A percentile compares a stretch with the other conserved stretches of the same genome.
phyloP scores from a whole-genome alignment of 495 filamentous ascomycete genomes.

The Cenococcum geophilum region DNA sequence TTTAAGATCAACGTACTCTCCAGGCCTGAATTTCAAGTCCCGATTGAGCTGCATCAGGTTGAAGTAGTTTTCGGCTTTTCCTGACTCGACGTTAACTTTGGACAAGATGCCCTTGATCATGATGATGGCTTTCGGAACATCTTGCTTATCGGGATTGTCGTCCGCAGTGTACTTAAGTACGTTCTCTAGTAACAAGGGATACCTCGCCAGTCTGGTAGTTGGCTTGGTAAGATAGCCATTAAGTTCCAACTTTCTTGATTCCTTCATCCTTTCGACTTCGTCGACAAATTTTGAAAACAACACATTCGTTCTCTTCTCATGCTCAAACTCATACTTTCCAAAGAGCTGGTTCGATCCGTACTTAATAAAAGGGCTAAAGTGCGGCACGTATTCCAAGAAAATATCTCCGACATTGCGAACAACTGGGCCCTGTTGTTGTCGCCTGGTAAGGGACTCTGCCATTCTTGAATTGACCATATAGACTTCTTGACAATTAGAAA shows the following conservation, averaged over 20 bases:
- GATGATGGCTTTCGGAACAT: conserved; percentile 80
- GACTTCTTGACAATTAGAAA: conserved; percentile 93
- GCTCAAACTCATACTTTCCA: conserved; percentile 97
- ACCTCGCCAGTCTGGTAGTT: conserved; percentile 90
- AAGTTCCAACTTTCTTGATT: conserved; percentile 92
- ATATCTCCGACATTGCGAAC: conserved; percentile 90
- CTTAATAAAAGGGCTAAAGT: conserved; percentile 92
- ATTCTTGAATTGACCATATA: conserved; percentile 82
- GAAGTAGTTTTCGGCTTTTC: conserved; percentile 96
- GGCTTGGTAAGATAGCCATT: conserved; percentile 99
- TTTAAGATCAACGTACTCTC: conserved; percentile 88
- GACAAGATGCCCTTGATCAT: conserved; percentile 81
- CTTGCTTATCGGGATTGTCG: conserved; percentile 79
- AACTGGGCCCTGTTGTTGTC: conserved; percentile 84
- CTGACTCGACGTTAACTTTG: conserved; percentile 88
- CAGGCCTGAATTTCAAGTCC: conserved; percentile 78
- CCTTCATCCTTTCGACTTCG: conserved; percentile 91
- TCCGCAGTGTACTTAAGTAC: conserved; percentile 82
- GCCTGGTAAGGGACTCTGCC: conserved; percentile 76
- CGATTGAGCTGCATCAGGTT: conserved; percentile 87
- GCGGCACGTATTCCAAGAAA: conserved; percentile 84
- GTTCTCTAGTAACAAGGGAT: conserved; percentile 89
- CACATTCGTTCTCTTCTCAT: conserved; percentile 81
- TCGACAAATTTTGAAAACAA: conserved; percentile 89
- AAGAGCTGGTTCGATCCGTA: conserved; percentile 96